phyloP scores from a whole-genome alignment of 2,329 filamentous ascomycete species.

The Fusarium sp. region DNA sequence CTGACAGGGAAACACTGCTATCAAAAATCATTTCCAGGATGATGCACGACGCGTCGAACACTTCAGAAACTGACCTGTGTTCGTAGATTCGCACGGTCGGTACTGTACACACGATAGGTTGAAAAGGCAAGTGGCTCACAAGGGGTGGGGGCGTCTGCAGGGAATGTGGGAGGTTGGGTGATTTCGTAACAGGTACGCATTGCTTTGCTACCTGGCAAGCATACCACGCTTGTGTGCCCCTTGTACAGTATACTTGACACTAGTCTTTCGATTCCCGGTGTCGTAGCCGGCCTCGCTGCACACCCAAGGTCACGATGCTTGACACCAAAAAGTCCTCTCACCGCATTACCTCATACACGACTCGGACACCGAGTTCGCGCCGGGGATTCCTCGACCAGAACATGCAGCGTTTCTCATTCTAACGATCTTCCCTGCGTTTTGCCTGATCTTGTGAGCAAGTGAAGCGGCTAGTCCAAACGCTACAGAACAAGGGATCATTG shows the following conservation, averaged over 20 bases:
- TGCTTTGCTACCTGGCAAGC: slow-evolving; percentile 15
- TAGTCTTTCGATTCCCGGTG: slow-evolving; percentile 39
- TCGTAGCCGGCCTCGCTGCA: slow-evolving; percentile 41
- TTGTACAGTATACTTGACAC: slow-evolving; percentile 33
- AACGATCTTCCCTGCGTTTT: slow-evolving; percentile 29
- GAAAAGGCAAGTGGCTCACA: slow-evolving; percentile 25
- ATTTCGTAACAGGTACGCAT: slow-evolving; percentile 43
- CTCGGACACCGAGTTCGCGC: slow-evolving; percentile 45
- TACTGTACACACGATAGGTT: slow-evolving; percentile 29
- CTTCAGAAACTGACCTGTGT: slow-evolving; percentile 27
- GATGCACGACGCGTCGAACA: slow-evolving; percentile 39
- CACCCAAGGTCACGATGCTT: slow-evolving; percentile 42
- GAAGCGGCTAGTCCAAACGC: slow-evolving; percentile 35
- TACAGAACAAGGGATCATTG: slow-evolving; percentile 24
- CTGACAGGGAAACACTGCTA: slow-evolving; percentile 36
- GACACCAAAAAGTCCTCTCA: slow-evolving; percentile 44
- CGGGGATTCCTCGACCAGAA: slow-evolving; percentile 43
- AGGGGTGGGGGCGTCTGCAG: slow-evolving; percentile 36
- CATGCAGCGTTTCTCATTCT: slow-evolving; percentile 40
- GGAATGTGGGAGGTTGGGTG: slow-evolving; percentile 40
- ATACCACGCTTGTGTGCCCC: not conserved
- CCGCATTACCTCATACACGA: slow-evolving; percentile 48
- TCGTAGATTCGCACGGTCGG: slow-evolving; percentile 28
- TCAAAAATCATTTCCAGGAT: slow-evolving; percentile 41
- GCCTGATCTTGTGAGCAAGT: slow-evolving; percentile 36